Conservation (phyloP, 2,329 filamentous ascomycete genomes). For the Botrytis fragariae region DNA sequence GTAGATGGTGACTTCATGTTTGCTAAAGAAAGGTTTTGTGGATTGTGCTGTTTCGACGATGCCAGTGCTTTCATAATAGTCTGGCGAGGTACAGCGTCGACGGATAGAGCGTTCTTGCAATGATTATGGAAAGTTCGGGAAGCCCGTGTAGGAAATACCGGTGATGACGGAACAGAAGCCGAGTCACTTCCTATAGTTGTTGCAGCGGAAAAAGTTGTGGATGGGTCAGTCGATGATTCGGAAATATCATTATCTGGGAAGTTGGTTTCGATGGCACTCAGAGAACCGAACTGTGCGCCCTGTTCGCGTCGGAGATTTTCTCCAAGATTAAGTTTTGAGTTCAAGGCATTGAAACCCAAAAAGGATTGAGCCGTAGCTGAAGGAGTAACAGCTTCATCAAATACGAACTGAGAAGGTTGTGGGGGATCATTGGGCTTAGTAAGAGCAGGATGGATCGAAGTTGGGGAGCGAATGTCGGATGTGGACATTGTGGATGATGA, state of each 20-base stretch:
- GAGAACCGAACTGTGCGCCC: constrained; percentile 44
- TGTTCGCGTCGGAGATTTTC: constrained; percentile 45
- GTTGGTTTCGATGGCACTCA: constrained; percentile 36
- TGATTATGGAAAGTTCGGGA: constrained; percentile 30
- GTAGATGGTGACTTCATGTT: constrained; percentile 18
- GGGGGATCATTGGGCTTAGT: constrained; percentile 38
- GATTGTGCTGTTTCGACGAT: constrained; percentile 60
- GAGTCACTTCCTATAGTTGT: constrained; percentile 35
- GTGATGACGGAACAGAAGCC: constrained; percentile 34
- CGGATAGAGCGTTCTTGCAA: constrained; percentile 38
- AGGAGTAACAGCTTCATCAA: constrained; percentile 31
- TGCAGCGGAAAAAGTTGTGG: constrained; percentile 30
- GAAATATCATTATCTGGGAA: constrained; percentile 32
- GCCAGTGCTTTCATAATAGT: constrained; percentile 81
- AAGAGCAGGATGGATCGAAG: constrained; percentile 52
- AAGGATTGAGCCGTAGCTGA: constrained; percentile 27
- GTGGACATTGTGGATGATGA: constrained; percentile 42
- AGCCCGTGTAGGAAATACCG: constrained; percentile 28
- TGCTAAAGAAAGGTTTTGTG: constrained; percentile 39
- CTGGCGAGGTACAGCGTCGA: constrained; percentile 61
- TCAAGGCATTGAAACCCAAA: constrained; percentile 34
- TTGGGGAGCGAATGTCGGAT: constrained; percentile 46
- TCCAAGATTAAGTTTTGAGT: constrained; percentile 36
- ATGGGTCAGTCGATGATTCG: constrained; percentile 25
- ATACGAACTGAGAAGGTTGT: constrained; percentile 25